Conservation (phyloP, 257 asterid species). For the Galeopsis tetrahit region DNA sequence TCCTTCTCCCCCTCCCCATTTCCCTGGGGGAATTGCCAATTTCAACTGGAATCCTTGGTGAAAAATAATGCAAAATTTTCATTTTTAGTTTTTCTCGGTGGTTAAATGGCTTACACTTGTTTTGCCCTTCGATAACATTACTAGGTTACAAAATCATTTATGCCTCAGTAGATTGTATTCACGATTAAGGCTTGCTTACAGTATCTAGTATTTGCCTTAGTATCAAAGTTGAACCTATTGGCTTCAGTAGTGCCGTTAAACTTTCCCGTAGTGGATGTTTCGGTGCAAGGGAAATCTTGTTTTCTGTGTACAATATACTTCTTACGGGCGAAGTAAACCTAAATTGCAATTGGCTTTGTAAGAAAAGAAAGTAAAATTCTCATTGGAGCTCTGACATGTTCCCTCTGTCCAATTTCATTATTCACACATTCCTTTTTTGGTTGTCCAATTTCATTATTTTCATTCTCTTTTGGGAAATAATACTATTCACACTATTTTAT, state of each 20-base stretch:
- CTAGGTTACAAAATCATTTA: neutral
- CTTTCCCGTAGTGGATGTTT: neutral
- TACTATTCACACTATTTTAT: too few species aligned
- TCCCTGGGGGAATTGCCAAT: neutral
- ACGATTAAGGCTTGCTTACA: slow-evolving; percentile 3
- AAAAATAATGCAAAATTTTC: neutral
- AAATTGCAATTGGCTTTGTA: neutral
- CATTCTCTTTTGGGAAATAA: too few species aligned
- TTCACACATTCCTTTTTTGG: too few species aligned
- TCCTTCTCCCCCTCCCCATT: neutral
- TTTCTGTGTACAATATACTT: neutral
- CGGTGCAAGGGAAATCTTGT: slow-evolving; percentile 2
- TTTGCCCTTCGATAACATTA: slow-evolving; percentile 12
- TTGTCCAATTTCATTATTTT: too few species aligned
- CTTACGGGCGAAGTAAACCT: neutral
- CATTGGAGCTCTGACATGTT: too few species aligned
- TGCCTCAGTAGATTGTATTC: slow-evolving; percentile 6
- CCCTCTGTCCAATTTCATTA: too few species aligned
- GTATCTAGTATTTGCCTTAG: slow-evolving; percentile 2
- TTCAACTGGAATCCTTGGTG: neutral
- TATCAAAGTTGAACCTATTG: neutral
- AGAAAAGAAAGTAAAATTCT: neutral
- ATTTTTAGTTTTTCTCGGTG: neutral
- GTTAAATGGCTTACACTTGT: neutral
- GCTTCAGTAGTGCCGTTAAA: neutral